These are phyloP conservation scores for Tilletiaria anomala DNA, from an alignment of 1,284 basidiomycete species.

Conservation along the genomic window DNA sequence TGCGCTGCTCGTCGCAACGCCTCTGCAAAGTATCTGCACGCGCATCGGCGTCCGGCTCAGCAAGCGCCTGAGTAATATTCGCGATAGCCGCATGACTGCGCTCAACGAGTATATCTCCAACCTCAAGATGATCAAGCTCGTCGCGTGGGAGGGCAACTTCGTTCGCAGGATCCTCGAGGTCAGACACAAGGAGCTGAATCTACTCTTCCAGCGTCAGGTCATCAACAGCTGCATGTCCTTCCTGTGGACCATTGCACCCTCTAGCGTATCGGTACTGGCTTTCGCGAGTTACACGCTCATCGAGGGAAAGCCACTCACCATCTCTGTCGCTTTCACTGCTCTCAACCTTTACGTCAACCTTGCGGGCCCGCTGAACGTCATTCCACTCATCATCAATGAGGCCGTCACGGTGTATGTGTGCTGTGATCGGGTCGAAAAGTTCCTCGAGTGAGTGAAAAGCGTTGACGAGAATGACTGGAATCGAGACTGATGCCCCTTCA, in stretches of 20 bases:
- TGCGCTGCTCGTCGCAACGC: conserved; percentile 11
- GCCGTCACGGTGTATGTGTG: conserved; percentile 54
- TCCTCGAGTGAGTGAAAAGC: no score
- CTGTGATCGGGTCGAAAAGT: conserved; percentile 62
- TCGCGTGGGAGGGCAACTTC: no score
- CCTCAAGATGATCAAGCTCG: conserved; percentile 1
- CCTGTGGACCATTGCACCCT: no score
- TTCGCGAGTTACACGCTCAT: background rate
- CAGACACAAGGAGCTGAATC: conserved; percentile 8
- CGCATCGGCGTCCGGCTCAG: background rate
- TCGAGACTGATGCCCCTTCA: no score
- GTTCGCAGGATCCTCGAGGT: conserved; percentile 6
- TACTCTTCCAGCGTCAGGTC: no score
- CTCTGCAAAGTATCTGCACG: conserved; percentile 6
- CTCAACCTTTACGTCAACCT: conserved; percentile 22
- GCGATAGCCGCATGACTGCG: conserved; percentile 13
- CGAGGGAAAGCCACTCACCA: conserved; percentile 5
- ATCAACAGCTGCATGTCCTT: no score
- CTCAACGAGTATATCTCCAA: conserved; percentile 15
- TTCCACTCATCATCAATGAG: conserved; percentile 18
- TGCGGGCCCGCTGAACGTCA: conserved; percentile 13
- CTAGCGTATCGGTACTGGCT: background rate
- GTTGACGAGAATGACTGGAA: no score
- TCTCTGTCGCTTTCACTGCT: conserved; percentile 20
- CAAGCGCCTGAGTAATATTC: conserved; percentile 5